Evolutionary conservation across 305 asterid species (phyloP), one percentile per base, ranked within the genome.

Genomic region (Stenogyne calaminthoides): DNA sequence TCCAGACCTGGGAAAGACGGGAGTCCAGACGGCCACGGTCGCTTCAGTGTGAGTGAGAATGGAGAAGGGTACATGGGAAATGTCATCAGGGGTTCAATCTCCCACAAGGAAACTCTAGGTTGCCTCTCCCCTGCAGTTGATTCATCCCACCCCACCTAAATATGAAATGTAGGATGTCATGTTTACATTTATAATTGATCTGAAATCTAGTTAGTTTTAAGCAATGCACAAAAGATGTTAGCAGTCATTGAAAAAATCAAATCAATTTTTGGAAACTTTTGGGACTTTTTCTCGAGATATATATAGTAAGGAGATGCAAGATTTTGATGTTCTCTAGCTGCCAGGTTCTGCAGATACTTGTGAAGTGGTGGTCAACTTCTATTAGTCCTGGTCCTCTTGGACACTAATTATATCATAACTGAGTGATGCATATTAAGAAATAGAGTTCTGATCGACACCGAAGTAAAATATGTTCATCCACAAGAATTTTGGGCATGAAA

Each of bases 141-240:
- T 83, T 92, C 98, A 79, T 92, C 96, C 98, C 98, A 92, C 37
- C 98, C 98, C 71, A 92, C 98, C 97, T 91, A 84, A 80, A 81
- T 32, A 57, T 78, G 57, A 34, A 81, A 68, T 62, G 60, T 40
- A 78, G 63, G 52, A 61, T 36, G 52, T 32, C 65, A 61, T 22
- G 27, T 57, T 49, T 67, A 22, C 16, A 18, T 46, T 44, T 55
- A 37, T 44, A 59, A 29, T n/a, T 14, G n/a, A 63, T 15, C n/a
- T 16, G 7, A 15, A 51, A 62, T 16, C 51, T 69, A 20, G 67
- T 16, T 11, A 76, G 51, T 5, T 4, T 47, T 12, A 18, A 57
- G 49, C 39, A 69, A 15, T 22, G 51, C 55, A 66, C 15, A 11
- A 51, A 47, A 59, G 10, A 9, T 60, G 67, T 42, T 16, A 44